Evolutionary conservation across 2,329 filamentous ascomycete species (phyloP).

Genomic region (Aspergillus quadricinctus): DNA sequence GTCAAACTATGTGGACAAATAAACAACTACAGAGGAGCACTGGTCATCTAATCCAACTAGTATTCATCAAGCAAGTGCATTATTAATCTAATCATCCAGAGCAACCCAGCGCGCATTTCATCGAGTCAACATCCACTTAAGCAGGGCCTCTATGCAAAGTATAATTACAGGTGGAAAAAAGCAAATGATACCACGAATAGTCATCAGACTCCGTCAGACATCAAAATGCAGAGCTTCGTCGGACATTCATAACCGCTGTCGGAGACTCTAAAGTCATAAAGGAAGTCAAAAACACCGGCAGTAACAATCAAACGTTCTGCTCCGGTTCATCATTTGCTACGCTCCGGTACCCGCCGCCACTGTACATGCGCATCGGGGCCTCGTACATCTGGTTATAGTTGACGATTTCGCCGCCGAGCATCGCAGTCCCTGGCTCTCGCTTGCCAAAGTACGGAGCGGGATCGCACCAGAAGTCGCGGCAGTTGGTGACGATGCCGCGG

Average conservation of each 20-base stretch:
- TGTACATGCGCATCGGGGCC: slow-evolving; percentile 63
- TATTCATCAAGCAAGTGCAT: neutral
- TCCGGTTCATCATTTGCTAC: slow-evolving; percentile 38
- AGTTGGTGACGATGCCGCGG: slow-evolving; percentile 78
- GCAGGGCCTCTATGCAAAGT: neutral
- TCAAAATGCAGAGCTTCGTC: slow-evolving; percentile 4
- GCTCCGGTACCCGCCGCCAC: slow-evolving; percentile 57
- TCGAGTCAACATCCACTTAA: neutral
- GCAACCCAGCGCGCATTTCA: neutral
- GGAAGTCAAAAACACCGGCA: neutral
- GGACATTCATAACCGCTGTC: neutral
- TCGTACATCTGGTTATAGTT: slow-evolving; percentile 93
- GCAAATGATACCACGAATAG: neutral
- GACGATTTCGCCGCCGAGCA: slow-evolving; percentile 72
- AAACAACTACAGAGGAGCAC: neutral
- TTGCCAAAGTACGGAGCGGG: slow-evolving; percentile 74
- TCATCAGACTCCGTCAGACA: neutral
- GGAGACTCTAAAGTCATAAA: neutral
- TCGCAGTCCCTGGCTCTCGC: slow-evolving; percentile 67
- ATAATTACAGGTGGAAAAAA: neutral
- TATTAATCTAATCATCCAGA: neutral
- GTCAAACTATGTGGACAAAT: neutral
- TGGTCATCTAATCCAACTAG: neutral
- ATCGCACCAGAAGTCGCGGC: slow-evolving; percentile 95
- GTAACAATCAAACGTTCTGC: slow-evolving; percentile 21